A percentile compares a stretch with the other conserved stretches of the same genome.
These are phyloP conservation scores for Drechmeria coniospora DNA, from an alignment of 2,329 filamentous ascomycete species.

Conservation along the genomic window DNA sequence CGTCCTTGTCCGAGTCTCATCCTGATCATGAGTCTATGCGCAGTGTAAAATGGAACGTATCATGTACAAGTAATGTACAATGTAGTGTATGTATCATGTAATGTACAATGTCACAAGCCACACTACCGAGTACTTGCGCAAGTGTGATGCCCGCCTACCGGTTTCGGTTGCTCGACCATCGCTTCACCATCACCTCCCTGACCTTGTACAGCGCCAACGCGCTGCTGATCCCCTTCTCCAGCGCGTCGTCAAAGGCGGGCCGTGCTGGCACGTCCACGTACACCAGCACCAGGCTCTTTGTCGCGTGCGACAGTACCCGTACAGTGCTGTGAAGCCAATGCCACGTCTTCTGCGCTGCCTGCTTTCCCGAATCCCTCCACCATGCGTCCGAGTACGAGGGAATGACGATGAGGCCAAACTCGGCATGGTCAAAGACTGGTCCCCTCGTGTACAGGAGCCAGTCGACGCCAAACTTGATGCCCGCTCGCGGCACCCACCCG, in stretches of 20 bases:
- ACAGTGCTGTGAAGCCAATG: constrained; percentile 81
- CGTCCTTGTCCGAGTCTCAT: too few species aligned
- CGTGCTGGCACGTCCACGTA: constrained; percentile 85
- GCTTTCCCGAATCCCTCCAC: constrained; percentile 48
- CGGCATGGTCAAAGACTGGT: constrained; percentile 86
- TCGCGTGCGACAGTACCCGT: constrained; percentile 74
- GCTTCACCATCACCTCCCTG: constrained; percentile 63
- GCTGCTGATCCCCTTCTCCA: constrained; percentile 40
- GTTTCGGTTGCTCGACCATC: constrained; percentile 76
- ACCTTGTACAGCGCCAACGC: constrained; percentile 58
- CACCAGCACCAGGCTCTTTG: constrained; percentile 75
- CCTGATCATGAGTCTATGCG: too few species aligned
- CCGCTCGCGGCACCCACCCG: constrained; percentile 84
- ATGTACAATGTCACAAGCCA: constrained; percentile 1
- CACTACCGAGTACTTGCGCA: neutral
- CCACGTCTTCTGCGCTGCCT: constrained; percentile 43
- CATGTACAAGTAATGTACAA: too few species aligned
- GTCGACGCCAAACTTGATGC: constrained; percentile 89
- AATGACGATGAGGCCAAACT: constrained; percentile 75
- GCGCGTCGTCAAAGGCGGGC: constrained; percentile 25
- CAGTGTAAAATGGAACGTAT: too few species aligned
- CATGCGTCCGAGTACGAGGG: constrained; percentile 64
- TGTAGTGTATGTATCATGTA: too few species aligned
- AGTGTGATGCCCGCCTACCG: constrained; percentile 13
- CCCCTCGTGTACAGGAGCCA: constrained; percentile 90